Conservation (phyloP, 441 rosid genomes). For the Jatropha multifida region DNA sequence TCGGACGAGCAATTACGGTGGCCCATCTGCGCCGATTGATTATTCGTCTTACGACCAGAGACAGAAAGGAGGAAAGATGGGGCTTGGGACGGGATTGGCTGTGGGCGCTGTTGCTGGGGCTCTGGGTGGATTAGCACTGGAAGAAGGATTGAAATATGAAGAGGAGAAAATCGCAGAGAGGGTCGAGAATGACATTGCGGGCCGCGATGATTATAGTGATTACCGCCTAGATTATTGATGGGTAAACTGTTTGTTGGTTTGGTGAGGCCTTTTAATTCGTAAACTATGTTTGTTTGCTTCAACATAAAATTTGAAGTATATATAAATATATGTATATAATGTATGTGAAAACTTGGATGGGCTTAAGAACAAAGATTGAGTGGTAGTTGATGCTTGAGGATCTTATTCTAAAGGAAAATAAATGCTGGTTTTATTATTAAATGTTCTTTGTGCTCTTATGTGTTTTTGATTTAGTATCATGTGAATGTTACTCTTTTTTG, state of each 20-base stretch:
- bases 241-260: not conserved
- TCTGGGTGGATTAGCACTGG: constrained; percentile 62
- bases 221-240: constrained; percentile 20
- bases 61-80: constrained; percentile 27
- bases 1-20: constrained; percentile 27
- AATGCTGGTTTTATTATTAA: not conserved
- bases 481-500: not conserved
- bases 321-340: not conserved
- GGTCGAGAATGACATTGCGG: constrained; percentile 52
- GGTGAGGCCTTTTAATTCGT: not conserved
- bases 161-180: constrained; percentile 62
- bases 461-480: not conserved
- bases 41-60: constrained; percentile 33
- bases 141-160: constrained; percentile 52
- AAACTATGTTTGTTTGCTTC: not conserved
- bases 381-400: not conserved
- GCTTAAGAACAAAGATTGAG: not conserved
- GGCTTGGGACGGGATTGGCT: constrained; percentile 60
- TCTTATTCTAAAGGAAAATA: not conserved
- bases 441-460: not conserved
- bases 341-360: not conserved
- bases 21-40: constrained; percentile 50
- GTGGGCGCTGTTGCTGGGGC: constrained; percentile 73
- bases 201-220: constrained; percentile 30
- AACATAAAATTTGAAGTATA: not conserved